Evolutionary conservation across 352 stramenopile genomes (phyloP).

Genomic region (Globisporangium canariense): DNA sequence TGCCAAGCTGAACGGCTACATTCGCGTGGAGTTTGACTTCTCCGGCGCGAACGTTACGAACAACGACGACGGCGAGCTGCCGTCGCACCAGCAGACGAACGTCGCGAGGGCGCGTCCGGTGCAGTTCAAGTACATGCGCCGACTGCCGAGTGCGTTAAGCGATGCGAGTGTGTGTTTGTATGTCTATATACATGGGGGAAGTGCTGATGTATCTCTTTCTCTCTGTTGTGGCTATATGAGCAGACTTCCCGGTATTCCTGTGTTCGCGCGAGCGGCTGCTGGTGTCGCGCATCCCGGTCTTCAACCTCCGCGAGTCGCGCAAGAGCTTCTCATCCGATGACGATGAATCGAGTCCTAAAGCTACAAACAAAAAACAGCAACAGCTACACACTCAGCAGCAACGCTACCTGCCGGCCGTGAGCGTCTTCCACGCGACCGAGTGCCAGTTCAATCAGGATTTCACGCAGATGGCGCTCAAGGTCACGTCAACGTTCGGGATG

Average conservation of each 20-base stretch:
- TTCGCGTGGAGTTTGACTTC: constrained; percentile 60
- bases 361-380: constrained; percentile 20
- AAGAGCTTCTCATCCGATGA: constrained; percentile 17
- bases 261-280: constrained; percentile 47
- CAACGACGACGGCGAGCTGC: constrained; percentile 24
- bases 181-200: neutral
- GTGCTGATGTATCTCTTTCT: neutral
- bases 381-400: constrained; percentile 23
- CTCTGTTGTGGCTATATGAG: constrained; percentile 4
- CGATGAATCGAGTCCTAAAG: constrained; percentile 15
- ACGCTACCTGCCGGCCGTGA: constrained; percentile 55
- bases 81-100: constrained; percentile 27
- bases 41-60: constrained; percentile 7
- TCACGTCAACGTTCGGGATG: constrained; percentile 59
- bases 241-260: constrained; percentile 63
- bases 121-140: constrained; percentile 49
- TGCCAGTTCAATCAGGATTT: constrained; percentile 71
- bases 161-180: neutral
- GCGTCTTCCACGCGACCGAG: constrained; percentile 68
- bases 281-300: constrained; percentile 49
- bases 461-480: constrained; percentile 59
- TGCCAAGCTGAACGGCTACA: constrained; percentile 61
- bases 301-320: constrained; percentile 22
- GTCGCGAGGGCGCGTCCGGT: constrained; percentile 19
- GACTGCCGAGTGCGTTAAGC: constrained; percentile 43